Evolutionary conservation across 2,329 filamentous ascomycete genomes (phyloP).

Genomic region (Fusarium setosum): DNA sequence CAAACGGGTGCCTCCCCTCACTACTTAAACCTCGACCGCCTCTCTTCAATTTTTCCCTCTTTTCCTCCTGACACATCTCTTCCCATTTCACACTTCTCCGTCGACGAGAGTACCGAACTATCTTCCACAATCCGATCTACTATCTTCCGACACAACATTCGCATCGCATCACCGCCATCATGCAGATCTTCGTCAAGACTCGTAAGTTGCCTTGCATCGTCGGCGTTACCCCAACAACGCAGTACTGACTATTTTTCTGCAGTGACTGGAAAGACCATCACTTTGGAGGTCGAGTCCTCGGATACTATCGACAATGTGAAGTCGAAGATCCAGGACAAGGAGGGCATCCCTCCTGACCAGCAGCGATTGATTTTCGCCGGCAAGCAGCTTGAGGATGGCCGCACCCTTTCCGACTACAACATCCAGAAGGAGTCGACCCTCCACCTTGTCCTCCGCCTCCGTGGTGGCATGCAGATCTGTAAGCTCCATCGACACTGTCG

Average conservation of each 20-base stretch:
- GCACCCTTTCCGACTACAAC: slow-evolving; percentile 66
- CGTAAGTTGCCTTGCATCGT: slow-evolving; percentile 67
- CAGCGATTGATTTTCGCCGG: slow-evolving; percentile 96
- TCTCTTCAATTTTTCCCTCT: slow-evolving; percentile 26
- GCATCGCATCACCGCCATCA: slow-evolving; percentile 60
- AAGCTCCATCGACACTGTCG: slow-evolving; percentile 44
- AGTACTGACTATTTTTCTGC: slow-evolving; percentile 37
- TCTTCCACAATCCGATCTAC: slow-evolving; percentile 20
- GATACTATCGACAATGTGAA: slow-evolving; percentile 99
- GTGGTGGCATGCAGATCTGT: slow-evolving; percentile 75
- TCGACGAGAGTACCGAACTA: slow-evolving; percentile 17
- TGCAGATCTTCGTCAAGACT: slow-evolving; percentile 99
- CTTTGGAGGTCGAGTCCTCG: slow-evolving; percentile 80
- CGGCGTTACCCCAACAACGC: neutral
- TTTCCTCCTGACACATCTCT: slow-evolving; percentile 24
- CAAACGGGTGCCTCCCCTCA: slow-evolving; percentile 33
- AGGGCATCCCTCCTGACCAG: slow-evolving; percentile 96
- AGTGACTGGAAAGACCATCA: slow-evolving; percentile 76
- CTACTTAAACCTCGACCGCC: slow-evolving; percentile 48
- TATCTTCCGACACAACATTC: slow-evolving; percentile 38
- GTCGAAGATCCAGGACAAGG: slow-evolving; percentile 98
- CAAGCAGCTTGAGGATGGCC: slow-evolving; percentile 95
- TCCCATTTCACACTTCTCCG: slow-evolving; percentile 17
- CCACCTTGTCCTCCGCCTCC: slow-evolving; percentile 79
- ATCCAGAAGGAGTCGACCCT: slow-evolving; percentile 76